Evolutionary conservation across 2,329 filamentous ascomycete genomes (phyloP).

Genomic region (Diaporthe helianthi): DNA sequence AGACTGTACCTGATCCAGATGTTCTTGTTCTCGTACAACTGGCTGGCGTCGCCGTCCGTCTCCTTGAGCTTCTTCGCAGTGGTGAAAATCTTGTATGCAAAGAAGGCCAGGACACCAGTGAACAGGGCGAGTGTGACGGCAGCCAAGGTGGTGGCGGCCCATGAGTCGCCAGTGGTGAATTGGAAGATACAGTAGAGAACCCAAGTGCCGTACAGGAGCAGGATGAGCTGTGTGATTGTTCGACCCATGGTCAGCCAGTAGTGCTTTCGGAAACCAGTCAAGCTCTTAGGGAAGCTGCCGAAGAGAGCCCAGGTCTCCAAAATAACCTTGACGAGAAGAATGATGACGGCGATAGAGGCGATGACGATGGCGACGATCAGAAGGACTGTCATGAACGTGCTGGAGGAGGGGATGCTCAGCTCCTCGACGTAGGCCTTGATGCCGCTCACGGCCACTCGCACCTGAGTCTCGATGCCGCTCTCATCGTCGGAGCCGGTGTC

Average conservation of each 20-base stretch:
- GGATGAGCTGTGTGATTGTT: constrained; percentile 86
- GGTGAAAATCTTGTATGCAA: constrained; percentile 82
- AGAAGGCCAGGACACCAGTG: constrained; percentile 81
- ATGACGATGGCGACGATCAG: constrained; percentile 88
- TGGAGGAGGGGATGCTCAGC: constrained; percentile 82
- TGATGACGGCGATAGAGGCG: constrained; percentile 81
- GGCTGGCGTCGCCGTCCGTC: constrained; percentile 73
- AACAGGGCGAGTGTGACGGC: constrained; percentile 82
- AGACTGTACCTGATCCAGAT: constrained; percentile 95
- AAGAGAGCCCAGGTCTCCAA: constrained; percentile 92
- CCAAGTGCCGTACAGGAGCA: constrained; percentile 94
- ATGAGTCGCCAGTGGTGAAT: constrained; percentile 91
- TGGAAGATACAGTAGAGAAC: constrained; percentile 96
- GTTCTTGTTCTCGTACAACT: constrained; percentile 86
- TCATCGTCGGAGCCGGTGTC: constrained; percentile 34
- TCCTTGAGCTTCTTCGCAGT: constrained; percentile 78
- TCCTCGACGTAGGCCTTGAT: constrained; percentile 86
- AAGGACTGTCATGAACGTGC: constrained; percentile 96
- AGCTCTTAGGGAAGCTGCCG: constrained; percentile 79
- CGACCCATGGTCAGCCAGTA: constrained; percentile 95
- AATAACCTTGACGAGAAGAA: constrained; percentile 88
- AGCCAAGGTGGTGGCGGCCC: constrained; percentile 86
- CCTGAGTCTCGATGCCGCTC: constrained; percentile 34
- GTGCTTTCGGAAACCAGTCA: constrained; percentile 88
- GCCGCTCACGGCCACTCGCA: constrained; percentile 68